Evolutionary conservation across 2,329 filamentous ascomycete species (phyloP).

Genomic region (Aschersonia sp.): DNA sequence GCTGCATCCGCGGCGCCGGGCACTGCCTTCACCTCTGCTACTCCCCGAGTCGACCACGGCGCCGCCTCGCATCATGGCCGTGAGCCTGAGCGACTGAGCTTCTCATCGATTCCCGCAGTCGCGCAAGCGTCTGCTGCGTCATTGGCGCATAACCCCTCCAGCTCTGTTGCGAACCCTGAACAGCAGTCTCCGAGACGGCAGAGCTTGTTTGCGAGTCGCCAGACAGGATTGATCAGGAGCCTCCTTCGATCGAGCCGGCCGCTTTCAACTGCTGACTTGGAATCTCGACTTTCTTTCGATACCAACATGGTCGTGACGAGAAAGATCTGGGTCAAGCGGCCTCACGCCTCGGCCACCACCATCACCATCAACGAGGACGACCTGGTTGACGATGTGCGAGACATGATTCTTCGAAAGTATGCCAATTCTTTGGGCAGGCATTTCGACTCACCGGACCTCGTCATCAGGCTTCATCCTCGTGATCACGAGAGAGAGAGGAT

Average conservation of each 20-base stretch:
- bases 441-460: conserved; percentile 85
- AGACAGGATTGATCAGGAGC: conserved; percentile 16
- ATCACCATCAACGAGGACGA: conserved; percentile 79
- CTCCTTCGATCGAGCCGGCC: conserved; percentile 12
- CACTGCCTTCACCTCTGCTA: conserved; percentile 6
- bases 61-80: conserved; percentile 7
- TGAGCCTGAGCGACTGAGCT: conserved; percentile 13
- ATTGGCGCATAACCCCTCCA: conserved; percentile 1
- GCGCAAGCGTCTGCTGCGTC: conserved; percentile 10
- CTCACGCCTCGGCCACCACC: conserved; percentile 71
- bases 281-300: conserved; percentile 19
- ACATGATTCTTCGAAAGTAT: conserved; percentile 87
- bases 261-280: conserved; percentile 8
- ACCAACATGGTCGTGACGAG: conserved; percentile 49
- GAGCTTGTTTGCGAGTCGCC: conserved; percentile 21
- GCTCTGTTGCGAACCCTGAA: conserved; percentile 9
- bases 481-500: conserved; percentile 51
- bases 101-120: conserved; percentile 11
- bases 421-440: conserved; percentile 78
- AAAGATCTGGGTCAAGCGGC: conserved; percentile 92
- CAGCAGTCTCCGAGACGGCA: conserved; percentile 11
- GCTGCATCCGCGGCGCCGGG: neutral
- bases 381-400: conserved; percentile 86
- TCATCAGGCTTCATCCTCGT: conserved; percentile 61
- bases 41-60: conserved; percentile 4